Base-by-base conservation (phyloP, 495 filamentous ascomycete genomes). In the Podospora sp. region DNA sequence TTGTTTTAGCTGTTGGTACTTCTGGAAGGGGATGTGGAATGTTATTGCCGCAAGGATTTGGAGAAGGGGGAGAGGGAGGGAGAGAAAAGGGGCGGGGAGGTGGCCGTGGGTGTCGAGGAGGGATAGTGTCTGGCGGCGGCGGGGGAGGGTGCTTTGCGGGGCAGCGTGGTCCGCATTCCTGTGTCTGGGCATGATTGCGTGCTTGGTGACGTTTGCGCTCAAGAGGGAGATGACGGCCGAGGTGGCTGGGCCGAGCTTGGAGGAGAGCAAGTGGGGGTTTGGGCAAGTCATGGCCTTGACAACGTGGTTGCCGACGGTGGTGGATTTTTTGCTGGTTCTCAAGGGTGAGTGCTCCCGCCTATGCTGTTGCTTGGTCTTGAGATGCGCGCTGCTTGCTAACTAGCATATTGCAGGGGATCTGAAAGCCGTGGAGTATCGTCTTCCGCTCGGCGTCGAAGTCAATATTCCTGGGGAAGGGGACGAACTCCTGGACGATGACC, bases 251-350 rank as follows among this genome's bases (percentile, higher is more conserved):
- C 52, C 52, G 20, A 16, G 9, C 9, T n/a, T 55, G n/a, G 52
- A 55, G 52, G 52, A 55, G 52, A 55, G 52, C n/a, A 55, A 55
- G n/a, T 55, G 52, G 52, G 52, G 52, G 9, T 55, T 55, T 26
- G 52, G 52, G 7, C 52, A 55, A n/a, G 52, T 22, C 52, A 55
- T 55, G 52, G 52, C 52, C 9, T 55, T 22, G 52, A 55, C 52
- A 11, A 55, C 52, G 9, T 55, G n/a, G 52, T 22, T 55, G 52
- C 52, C 52, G 20, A 55, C 52, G 2, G 52, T 26, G 20, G 52
- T 22, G 20, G 52, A 55, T n/a, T 55, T 55, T 55, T 11, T 55
- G 25, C 7, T 55, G 52, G 14, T 55, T 22, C 8, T 55, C n/a
- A 11, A 55, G 22, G 52, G 52, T 55, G n/a, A 22, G 52, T 22